Evolutionary conservation across 768 basidiomycete species (phyloP).

Genomic region (Leccinum imitatum): DNA sequence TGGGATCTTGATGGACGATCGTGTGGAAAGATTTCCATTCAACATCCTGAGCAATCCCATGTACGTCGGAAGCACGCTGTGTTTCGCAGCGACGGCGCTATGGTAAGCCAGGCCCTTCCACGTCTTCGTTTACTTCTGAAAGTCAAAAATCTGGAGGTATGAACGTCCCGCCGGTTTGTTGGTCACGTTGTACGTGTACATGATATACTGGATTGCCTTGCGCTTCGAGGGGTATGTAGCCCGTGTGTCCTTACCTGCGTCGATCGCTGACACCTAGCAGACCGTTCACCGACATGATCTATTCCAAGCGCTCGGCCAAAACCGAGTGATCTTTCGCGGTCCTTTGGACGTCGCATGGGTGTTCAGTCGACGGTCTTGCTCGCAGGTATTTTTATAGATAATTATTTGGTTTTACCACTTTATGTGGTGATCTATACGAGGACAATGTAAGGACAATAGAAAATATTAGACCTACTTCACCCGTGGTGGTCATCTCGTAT

Average conservation of each 20-base stretch:
- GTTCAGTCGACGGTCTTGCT: background rate
- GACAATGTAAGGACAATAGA: background rate
- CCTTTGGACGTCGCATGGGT: background rate
- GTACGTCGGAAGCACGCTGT: constrained; percentile 95
- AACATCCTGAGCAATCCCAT: constrained; percentile 91
- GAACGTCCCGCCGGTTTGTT: constrained; percentile 83
- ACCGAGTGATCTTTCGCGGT: constrained; percentile 10
- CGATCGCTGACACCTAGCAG: constrained; percentile 30
- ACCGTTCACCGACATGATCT: constrained; percentile 84
- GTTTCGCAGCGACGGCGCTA: constrained; percentile 81
- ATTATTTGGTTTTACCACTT: background rate
- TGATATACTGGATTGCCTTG: constrained; percentile 82
- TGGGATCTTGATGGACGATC: constrained; percentile 81
- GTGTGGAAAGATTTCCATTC: constrained; percentile 97
- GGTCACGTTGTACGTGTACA: constrained; percentile 77
- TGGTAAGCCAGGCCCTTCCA: constrained; percentile 55
- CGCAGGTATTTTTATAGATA: background rate
- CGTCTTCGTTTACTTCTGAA: background rate
- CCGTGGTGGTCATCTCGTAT: background rate
- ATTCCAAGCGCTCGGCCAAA: constrained; percentile 48
- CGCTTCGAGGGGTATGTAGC: constrained; percentile 82
- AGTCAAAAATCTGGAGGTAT: constrained; percentile 51
- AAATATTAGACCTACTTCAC: background rate
- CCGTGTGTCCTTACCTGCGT: background rate
- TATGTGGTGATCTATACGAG: background rate